Evolutionary conservation across 108 stramenopile genomes (phyloP), one percentile per base, ranked within the genome.

Genomic region (Aurantiochytrium sp.): DNA sequence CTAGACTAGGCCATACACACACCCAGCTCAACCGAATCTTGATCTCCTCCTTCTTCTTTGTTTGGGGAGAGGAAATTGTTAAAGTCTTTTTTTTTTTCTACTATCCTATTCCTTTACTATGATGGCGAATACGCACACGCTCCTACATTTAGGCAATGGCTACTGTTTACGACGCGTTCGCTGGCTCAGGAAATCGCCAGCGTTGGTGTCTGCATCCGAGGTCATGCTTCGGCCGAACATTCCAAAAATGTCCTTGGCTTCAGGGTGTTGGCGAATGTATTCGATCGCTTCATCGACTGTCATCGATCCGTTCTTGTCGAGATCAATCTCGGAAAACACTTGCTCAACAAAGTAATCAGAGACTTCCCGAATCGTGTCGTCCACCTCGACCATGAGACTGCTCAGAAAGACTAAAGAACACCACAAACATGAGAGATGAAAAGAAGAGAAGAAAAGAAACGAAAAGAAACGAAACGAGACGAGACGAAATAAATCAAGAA

Each of bases 211-310:
- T 4, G n/a, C 44, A 28, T 89, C 88, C 18, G 88, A 76, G 72
- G 72, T 57, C 88, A 89, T 89, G 23, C 88, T 89, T 14, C 88
- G 45, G 18, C 88, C 88, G 28, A 89, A 89, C 64, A 89, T 76
- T 10, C 72, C 88, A 23, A 45, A 89, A 43, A 89, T 89, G 72
- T 89, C 88, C 5, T 45, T 76, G 72, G 29, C 64, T 29, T 73
- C 88, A 8, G 64, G 88, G 35, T 89, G 64, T 28, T 71, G 49
- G 1, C 53, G 51, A 18, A 89, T 71, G 88, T 76, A 89, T 5
- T 16, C 12, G 14, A 73, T 53, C 12, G 64, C 47, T 12, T 89
- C 88, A 44, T 89, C 88, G 12, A 64, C 76, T 6, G 76, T 83
- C 76, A 83, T 83, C 4, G 76, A 83, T 12, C 76, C 76, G 49